Evolutionary conservation across 139 green algal species (phyloP).

Genomic region (Micractinium conductrix): DNA sequence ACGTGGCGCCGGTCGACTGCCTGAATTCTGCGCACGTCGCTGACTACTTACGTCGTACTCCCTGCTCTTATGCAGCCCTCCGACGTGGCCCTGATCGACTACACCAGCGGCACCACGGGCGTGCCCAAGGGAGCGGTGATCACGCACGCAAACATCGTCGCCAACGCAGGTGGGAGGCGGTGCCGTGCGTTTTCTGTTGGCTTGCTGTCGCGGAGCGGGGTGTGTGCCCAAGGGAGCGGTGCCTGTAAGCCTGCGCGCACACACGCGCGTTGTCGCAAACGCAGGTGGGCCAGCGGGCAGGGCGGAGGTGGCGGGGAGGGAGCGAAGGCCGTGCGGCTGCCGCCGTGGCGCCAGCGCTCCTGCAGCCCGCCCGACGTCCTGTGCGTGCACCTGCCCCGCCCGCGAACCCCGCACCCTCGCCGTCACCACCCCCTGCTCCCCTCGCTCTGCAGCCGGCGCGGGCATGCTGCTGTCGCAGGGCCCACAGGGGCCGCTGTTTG

Average conservation of each 20-base stretch:
- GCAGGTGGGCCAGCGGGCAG: too few relatives aligned
- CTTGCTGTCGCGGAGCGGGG: conserved; percentile 8
- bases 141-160: conserved; percentile 82
- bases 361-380: not conserved
- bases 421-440: too few relatives aligned
- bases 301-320: too few relatives aligned
- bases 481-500: not conserved
- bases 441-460: conserved; percentile 3
- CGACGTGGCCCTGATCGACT: conserved; percentile 93
- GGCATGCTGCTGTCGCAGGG: conserved; percentile 2
- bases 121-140: conserved; percentile 92
- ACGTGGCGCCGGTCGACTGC: too few relatives aligned
- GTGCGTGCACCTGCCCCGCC: not conserved
- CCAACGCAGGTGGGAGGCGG: conserved; percentile 63
- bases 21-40: too few relatives aligned
- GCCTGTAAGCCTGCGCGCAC: too few relatives aligned
- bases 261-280: too few relatives aligned
- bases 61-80: conserved; percentile 42
- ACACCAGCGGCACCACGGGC: conserved; percentile 93
- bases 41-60: too few relatives aligned
- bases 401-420: too few relatives aligned
- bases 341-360: too few relatives aligned
- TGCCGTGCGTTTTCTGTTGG: too few relatives aligned
- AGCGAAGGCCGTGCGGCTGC: too few relatives aligned
- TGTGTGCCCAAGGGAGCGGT: not conserved